Base-by-base conservation (phyloP, 1,284 basidiomycete species). In the Ustilago nuda region DNA sequence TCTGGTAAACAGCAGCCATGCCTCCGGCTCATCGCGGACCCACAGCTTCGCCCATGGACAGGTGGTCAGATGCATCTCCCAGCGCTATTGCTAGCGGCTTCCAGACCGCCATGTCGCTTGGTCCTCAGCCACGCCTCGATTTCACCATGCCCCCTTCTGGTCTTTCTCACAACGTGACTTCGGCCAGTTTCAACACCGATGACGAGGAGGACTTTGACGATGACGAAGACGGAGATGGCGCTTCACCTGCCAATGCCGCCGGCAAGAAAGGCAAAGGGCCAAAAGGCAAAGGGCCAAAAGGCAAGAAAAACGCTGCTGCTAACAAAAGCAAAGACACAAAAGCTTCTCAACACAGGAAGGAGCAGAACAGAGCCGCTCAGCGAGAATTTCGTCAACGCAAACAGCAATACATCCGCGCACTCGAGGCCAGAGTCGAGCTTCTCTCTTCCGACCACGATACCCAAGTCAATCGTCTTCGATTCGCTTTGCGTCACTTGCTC, bases 321-420 rank as follows among this genome's bases (percentile, higher is more conserved):
- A 56, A 45, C 12, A 73, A 75, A 51, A 53, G 60, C n/a, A 73
- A 67, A 39, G 81, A 74, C 33, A 55, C 66, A 36, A 65, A 35
- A 59, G 69, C 70, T 15, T 63, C 56, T 33, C 78, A 62, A 45
- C 75, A 61, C 30, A 54, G 81, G n/a, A 84, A 84, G 48, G 81
- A 78, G 50, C 81, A 82, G 50, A 84, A 84, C 62, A 62, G 82
- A 36, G 69, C 82, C 2, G 81, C 82, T 11, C 82, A 84, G 59
- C 70, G 82, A 41, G 82, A 84, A 50, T 84, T 84, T 46, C 64
- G 82, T 2, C 82, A 84, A 50, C 69, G 82, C 27, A 82, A 82
- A 64, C 82, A 84, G 60, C 81, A 83, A 48, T 82, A 81, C 66
- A 81, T 82, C 27, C 71, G 79, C n/a, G 82, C 81, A 2, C 71